Evolutionary conservation across 208 protist genomes (phyloP), one percentile per base, ranked within the genome.

Genomic region (Trypanosomatidae sp.): DNA sequence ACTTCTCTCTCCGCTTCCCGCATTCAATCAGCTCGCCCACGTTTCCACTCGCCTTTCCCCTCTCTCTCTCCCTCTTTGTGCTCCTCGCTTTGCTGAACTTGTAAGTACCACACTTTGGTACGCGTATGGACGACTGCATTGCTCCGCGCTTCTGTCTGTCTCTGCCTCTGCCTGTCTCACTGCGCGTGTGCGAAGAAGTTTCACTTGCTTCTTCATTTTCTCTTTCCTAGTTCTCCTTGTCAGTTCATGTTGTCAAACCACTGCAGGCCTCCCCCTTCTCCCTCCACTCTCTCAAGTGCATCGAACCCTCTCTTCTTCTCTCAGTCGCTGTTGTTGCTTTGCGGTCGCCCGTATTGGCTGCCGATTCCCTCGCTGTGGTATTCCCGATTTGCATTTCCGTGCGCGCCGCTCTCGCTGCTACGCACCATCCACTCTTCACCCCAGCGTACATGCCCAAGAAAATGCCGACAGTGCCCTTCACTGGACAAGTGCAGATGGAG

Each of bases 401-500:
- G 50, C 19, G 8, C 7, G 8, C 6, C 30, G 25, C 53, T 33
- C 53, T 58, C 43, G 15, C 49, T 60, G 30, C 43, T 65, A 7
- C 36, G 19, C 59, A 9, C 4, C 19, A 46, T 65, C 7, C 19
- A 22, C 15, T 46, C 7, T 28, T n/a, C 33, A 28, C 36, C 43
- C 9, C 59, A 43, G 8, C 58, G 19, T 17, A 43, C 30, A n/a
- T 44, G 9, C 28, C 9, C 25, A 55, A 25, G 30, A 33, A 50
- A 62, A 89, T 85, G 66, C 73, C 79, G 41, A 89, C 85, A 9
- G 75, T 86, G 17, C 75, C 81, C 9, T 92, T 90, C 67, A 74
- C 69, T 10, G 84, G 80, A 0, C 73, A 77, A 46, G 88, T 95
- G 58, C 87, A 89, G 53, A 89, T 86, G 75, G 95, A 98, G 72